A percentile compares a stretch with the other conserved stretches of the same genome.
These are phyloP conservation scores for Ploettnerulaceae sp. DNA, from an alignment of 2,329 filamentous ascomycete genomes.

Conservation along the genomic window DNA sequence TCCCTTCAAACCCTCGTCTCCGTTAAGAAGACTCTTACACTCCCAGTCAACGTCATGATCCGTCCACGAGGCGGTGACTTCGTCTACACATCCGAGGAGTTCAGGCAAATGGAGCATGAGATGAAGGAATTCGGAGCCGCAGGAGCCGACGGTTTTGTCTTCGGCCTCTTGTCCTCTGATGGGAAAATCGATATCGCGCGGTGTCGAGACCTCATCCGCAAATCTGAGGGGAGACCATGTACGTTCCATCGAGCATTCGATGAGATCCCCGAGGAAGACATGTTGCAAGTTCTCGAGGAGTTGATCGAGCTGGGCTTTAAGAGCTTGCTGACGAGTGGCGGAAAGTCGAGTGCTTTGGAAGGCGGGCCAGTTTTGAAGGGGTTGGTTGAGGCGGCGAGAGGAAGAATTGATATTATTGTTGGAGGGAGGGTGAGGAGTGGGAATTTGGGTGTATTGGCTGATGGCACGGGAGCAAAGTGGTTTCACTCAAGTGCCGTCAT, in stretches of 20 bases:
- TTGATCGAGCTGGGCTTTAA: conserved; percentile 39
- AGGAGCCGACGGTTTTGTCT: conserved; percentile 45
- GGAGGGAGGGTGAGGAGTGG: conserved; percentile 46
- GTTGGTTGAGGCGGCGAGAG: conserved; percentile 33
- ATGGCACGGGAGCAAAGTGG: conserved; percentile 31
- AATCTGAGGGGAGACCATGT: conserved; percentile 40
- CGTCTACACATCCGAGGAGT: conserved; percentile 39
- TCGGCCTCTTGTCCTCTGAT: conserved; percentile 41
- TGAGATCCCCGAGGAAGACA: conserved; percentile 26
- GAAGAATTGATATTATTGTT: conserved; percentile 41
- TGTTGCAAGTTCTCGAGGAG: conserved; percentile 12
- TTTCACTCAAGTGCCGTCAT: conserved; percentile 43
- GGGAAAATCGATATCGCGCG: conserved; percentile 37
- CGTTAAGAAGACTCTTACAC: conserved; percentile 21
- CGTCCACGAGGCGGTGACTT: conserved; percentile 45
- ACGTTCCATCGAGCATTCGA: conserved; percentile 54
- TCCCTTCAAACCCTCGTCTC: conserved; percentile 25
- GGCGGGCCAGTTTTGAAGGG: conserved; percentile 20
- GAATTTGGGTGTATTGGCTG: conserved; percentile 38
- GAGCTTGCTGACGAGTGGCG: conserved; percentile 46
- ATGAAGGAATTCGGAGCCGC: conserved; percentile 35
- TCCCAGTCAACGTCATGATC: conserved; percentile 50
- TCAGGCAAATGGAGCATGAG: conserved; percentile 39
- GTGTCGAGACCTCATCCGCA: conserved; percentile 39
- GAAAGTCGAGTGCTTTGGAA: conserved; percentile 24